Evolutionary conservation across 75 land plant genomes (phyloP), one percentile per base, ranked within the genome.

Genomic region (Picea sitchensis): DNA sequence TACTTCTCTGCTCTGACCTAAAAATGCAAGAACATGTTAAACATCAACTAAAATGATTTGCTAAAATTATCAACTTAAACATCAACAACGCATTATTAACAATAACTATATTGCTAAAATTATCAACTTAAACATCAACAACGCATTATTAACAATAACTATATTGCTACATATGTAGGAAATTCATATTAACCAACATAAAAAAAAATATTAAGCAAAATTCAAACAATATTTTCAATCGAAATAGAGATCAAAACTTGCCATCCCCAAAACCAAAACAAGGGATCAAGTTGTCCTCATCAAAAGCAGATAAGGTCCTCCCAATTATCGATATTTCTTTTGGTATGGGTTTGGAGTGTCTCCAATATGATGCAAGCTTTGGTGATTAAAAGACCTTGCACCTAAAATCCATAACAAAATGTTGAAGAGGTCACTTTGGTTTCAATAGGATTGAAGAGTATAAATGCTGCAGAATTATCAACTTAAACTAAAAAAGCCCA

Each of bases 251-350:
- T 83, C 38, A 47, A 30, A 59, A 81, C 78, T 62, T 32, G 90
- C 93, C 91, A 85, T 92, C 97, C 61, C 97, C 95, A 85, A 90
- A 94, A 44, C 97, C 97, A 68, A 90, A 92, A 47, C 95, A 92
- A 5, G 95, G 97, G 64, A 94, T 94, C 41, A 94, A 75, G 67
- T 94, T 94, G 79, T 94, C 96, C 56, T 94, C 96, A 77, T 94
- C 94, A 84, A 94, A 94, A 14, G 74, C 65, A 31, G 95, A 85
- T 18, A 94, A 80, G 57, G 97, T 94, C 74, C 81, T 79, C 26
- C 26, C 26, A 26, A 26, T 26, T 26, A 26, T 26, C 26, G 26
- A 82, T 67, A 94, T 80, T 47, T 94, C 96, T 80, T 90, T 62
- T 94, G 94, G 74, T 94, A 94, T n/a, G 97, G 97, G 78, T 94